Evolutionary conservation across 208 protist species (phyloP), one percentile per base, ranked within the genome.

Genomic region (Ichthyophonus hoferi): DNA sequence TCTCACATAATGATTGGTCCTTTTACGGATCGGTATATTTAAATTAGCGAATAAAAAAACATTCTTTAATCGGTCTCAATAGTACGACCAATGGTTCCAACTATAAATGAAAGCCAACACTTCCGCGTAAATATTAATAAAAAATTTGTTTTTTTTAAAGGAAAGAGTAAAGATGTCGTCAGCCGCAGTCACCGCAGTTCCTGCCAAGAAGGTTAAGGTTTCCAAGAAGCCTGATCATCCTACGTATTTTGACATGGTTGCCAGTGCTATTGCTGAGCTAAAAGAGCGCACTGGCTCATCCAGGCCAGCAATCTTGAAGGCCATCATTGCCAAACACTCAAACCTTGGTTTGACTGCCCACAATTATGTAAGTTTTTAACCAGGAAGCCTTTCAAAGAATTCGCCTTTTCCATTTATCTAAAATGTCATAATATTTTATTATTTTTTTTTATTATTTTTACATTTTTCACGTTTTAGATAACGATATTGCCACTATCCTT

Each of bases 221-320:
- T n/a, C 43, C 34, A 76, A 43, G 42, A 39, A 40, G 40, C 37
- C 86, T 12, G 43, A 12, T 39, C 87, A 89, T 43, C 87, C 87
- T 31, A 1, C 87, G 17, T 89, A 87, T 76, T 42, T 31, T 33
- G 34, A 86, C 38, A 84, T 89, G 83, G 35, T 88, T 40, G 24
- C 14, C 2, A 79, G 42, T 34, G 88, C 79, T n/a, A 90, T 90
- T 58, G 14, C 1, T 2, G 43, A 39, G 3, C 77, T 87, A 17
- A 79, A 24, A 31, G 88, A 90, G 31, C 88, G 88, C n/a, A 40
- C 1, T 88, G 88, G 88, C 2, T 87, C 79, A 35, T 78, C 82
- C 24, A 42, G 88, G 31, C 88, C 76, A 58, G 79, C 79, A 3
- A 90, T 90, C 82, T 7, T 41, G 2, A 90, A 90, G 88, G 76